These are phyloP conservation scores for Fragaria nilgerrensis DNA, from an alignment of 306 rosid genomes.

Conservation along the genomic window DNA sequence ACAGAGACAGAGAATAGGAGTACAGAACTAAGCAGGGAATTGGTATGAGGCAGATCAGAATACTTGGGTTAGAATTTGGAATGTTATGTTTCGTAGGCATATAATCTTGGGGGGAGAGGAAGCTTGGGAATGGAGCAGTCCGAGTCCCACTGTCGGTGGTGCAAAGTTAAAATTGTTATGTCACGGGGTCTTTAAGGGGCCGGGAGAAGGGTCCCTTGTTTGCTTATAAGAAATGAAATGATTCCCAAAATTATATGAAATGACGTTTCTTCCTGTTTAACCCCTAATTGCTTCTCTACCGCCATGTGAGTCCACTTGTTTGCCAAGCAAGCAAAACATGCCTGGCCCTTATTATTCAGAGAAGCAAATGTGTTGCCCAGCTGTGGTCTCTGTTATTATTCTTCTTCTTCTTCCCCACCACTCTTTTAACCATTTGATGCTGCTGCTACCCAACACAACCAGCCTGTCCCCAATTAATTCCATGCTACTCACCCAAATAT, in stretches of 20 bases:
- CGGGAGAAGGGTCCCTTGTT: not conserved
- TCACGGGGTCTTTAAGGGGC: constrained; percentile 13
- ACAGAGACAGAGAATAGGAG: not conserved
- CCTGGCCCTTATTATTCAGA: not conserved
- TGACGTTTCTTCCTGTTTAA: not conserved
- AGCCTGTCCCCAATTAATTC: constrained; percentile 18
- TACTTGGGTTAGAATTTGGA: not conserved
- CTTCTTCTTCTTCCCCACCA: constrained; percentile 16
- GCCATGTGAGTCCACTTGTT: constrained; percentile 1
- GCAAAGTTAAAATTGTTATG: constrained; percentile 2
- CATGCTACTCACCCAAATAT: constrained; percentile 7
- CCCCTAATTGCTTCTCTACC: not conserved
- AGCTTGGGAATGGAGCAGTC: constrained; percentile 15
- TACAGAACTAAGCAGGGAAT: not conserved
- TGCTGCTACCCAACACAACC: constrained; percentile 1
- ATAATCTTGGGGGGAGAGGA: not conserved
- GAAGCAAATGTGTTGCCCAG: constrained; percentile 24
- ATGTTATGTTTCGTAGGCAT: not conserved
- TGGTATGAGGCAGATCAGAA: not conserved
- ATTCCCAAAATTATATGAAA: constrained; percentile 7
- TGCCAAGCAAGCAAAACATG: constrained; percentile 2
- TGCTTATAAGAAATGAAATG: not conserved
- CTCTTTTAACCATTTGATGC: constrained; percentile 16
- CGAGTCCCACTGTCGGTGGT: constrained; percentile 15
- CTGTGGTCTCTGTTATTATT: constrained; percentile 34